Conservation (phyloP, 1,139 yeast genomes). For the Ogataea hybrid region DNA sequence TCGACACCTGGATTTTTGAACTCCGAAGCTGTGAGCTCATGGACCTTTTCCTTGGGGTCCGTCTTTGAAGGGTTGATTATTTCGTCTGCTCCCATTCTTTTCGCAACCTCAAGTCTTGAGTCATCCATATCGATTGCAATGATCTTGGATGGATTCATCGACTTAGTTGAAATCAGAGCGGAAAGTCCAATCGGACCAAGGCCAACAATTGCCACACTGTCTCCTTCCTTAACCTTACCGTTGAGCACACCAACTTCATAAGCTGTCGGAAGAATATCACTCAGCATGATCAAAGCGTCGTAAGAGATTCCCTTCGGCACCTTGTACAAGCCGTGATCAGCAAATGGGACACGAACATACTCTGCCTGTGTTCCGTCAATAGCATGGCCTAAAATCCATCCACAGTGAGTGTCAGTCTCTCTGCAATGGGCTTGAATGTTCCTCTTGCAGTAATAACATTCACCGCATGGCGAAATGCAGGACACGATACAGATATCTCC, state of each 20-base stretch:
- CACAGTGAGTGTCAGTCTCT: slow-evolving; percentile 35
- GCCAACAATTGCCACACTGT: slow-evolving; percentile 47
- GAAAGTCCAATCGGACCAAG: slow-evolving; percentile 49
- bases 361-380: slow-evolving; percentile 47
- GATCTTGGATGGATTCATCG: slow-evolving; percentile 36
- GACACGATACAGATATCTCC: slow-evolving; percentile 48
- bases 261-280: slow-evolving; percentile 46
- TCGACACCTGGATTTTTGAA: slow-evolving; percentile 41
- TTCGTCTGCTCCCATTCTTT: slow-evolving; percentile 41
- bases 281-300: slow-evolving; percentile 40
- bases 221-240: slow-evolving; percentile 40
- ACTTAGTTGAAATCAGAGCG: slow-evolving; percentile 39
- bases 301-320: slow-evolving; percentile 36
- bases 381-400: slow-evolving; percentile 44
- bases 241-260: slow-evolving; percentile 44
- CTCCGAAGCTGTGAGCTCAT: slow-evolving; percentile 28
- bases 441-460: slow-evolving; percentile 48
- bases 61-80: slow-evolving; percentile 37
- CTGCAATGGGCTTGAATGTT: slow-evolving; percentile 42
- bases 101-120: slow-evolving; percentile 40
- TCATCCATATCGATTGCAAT: slow-evolving; percentile 45
- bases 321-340: slow-evolving; percentile 36
- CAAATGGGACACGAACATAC: slow-evolving; percentile 43
- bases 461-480: slow-evolving; percentile 50
- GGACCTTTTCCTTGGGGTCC: slow-evolving; percentile 32